These are phyloP conservation scores for Sclerotinia sclerotiorum DNA, from an alignment of 2,329 filamentous ascomycete genomes.

Conservation along the genomic window DNA sequence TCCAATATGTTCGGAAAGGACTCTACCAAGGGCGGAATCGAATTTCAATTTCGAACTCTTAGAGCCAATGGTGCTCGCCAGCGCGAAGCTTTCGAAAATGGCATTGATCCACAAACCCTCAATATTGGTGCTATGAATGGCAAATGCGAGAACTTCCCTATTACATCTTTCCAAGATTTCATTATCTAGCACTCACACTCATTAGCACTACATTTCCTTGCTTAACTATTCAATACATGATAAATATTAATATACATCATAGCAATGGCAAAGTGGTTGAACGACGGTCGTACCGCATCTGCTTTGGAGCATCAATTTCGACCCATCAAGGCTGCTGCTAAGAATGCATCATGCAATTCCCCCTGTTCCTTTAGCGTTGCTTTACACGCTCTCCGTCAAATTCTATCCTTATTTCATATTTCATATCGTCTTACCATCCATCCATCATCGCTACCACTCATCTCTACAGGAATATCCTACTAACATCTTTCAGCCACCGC, in stretches of 20 bases:
- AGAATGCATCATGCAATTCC: constrained; percentile 16
- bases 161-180: neutral
- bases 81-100: constrained; percentile 46
- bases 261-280: constrained; percentile 33
- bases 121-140: constrained; percentile 24
- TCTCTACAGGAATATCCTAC: constrained; percentile 26
- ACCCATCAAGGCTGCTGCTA: constrained; percentile 36
- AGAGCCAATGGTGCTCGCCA: constrained; percentile 54
- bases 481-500: constrained; percentile 38
- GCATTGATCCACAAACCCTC: constrained; percentile 46
- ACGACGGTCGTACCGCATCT: constrained; percentile 32
- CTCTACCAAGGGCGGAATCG: constrained; percentile 57
- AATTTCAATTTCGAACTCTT: constrained; percentile 59
- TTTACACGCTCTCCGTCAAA: too few relatives aligned
- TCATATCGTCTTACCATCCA: constrained; percentile 23
- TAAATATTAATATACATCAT: constrained; percentile 27
- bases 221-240: neutral
- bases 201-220: constrained; percentile 20
- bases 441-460: constrained; percentile 24
- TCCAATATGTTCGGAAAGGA: constrained; percentile 50
- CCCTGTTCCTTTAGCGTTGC: neutral
- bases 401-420: constrained; percentile 21
- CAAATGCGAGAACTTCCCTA: constrained; percentile 25
- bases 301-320: constrained; percentile 38
- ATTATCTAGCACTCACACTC: constrained; percentile 4